Evolutionary conservation across 176 grass and related monocot species (phyloP).

Genomic region (Aegilops longissima): DNA sequence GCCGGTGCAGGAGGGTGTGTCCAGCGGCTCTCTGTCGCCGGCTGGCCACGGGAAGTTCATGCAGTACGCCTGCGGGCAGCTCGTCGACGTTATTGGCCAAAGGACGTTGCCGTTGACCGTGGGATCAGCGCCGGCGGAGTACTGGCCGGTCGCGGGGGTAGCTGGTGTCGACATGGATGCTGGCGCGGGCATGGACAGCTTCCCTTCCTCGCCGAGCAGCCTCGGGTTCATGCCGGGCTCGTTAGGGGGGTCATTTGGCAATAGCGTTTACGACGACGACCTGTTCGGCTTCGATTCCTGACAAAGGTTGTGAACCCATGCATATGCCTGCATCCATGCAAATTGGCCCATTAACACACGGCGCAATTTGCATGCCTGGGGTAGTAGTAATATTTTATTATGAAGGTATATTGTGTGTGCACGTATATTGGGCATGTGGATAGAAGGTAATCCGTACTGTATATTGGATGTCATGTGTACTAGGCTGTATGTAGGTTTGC

Average conservation of each 20-base stretch:
- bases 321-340: conserved; percentile 3
- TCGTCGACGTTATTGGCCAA: background rate
- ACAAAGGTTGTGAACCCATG: background rate
- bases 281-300: conserved; percentile 22
- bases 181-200: conserved; percentile 21
- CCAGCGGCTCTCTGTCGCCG: conserved; percentile 8
- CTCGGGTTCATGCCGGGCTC: conserved; percentile 32
- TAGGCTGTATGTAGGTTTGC: background rate
- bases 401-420: background rate
- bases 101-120: background rate
- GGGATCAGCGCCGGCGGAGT: conserved; percentile 38
- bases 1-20: background rate
- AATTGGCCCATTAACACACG: background rate
- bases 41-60: background rate
- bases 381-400: background rate
- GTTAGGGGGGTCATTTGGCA: conserved; percentile 17
- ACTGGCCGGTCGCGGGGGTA: background rate
- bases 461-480: background rate
- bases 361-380: background rate
- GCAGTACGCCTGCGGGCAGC: background rate
- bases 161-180: background rate
- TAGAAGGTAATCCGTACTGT: background rate
- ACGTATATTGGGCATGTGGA: background rate
- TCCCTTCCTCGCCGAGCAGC: conserved; percentile 49
- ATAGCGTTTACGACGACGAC: conserved; percentile 26